Evolutionary conservation across 768 basidiomycete genomes (phyloP).

Genomic region (Gyrodon lividus): DNA sequence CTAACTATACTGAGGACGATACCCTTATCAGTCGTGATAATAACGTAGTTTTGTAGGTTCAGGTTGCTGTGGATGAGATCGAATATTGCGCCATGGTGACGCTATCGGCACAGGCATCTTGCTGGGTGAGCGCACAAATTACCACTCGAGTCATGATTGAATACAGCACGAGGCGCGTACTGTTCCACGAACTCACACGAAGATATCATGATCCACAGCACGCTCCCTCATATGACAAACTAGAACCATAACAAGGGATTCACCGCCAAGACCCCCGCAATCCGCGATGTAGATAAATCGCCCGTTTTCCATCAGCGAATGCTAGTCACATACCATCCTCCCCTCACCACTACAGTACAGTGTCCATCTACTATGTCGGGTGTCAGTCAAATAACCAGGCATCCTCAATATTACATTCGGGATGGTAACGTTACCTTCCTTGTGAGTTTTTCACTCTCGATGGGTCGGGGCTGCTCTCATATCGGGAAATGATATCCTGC

Average conservation of each 20-base stretch:
- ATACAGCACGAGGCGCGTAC: not conserved
- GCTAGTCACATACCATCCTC: not conserved
- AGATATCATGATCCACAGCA: too few species aligned
- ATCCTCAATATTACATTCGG: conserved; percentile 47
- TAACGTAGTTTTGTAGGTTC: conserved; percentile 20
- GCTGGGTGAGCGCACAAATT: not conserved
- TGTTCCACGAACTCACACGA: not conserved
- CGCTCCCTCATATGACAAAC: too few species aligned
- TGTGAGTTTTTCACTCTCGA: conserved; percentile 37
- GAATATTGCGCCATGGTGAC: not conserved
- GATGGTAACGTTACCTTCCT: conserved; percentile 55
- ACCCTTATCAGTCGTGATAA: conserved; percentile 1
- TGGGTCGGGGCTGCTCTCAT: not conserved
- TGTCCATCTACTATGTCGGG: conserved; percentile 10
- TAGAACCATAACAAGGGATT: not conserved
- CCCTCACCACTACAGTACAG: not conserved
- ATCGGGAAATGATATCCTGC: not conserved
- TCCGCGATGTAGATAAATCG: conserved; percentile 15
- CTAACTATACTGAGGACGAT: conserved; percentile 7
- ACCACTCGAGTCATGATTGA: not conserved
- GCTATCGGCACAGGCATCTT: too few species aligned
- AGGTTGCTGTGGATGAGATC: conserved; percentile 22
- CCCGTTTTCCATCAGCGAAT: not conserved
- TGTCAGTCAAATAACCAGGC: conserved; percentile 19
- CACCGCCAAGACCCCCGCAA: conserved; percentile 3